Conservation (phyloP, 1,139 yeast species). For the Yarrowia galli region DNA sequence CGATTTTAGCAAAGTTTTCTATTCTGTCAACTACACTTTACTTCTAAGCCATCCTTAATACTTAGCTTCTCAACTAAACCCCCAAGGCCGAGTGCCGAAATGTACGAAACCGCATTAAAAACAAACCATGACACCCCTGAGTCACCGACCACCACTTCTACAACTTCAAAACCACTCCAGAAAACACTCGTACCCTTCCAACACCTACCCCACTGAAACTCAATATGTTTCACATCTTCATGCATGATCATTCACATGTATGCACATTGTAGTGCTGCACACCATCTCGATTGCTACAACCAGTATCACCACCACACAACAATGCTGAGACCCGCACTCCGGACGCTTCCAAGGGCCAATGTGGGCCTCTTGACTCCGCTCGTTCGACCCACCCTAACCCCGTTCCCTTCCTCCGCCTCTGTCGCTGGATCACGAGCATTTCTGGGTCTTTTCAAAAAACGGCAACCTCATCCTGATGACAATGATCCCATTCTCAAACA, state of each 20-base stretch:
- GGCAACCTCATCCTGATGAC: constrained; percentile 33
- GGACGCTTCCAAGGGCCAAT: neutral
- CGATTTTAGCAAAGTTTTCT: too few species aligned
- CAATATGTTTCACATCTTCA: neutral
- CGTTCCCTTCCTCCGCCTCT: neutral
- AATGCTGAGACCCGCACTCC: constrained; percentile 14
- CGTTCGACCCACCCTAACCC: neutral
- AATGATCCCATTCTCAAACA: constrained; percentile 37
- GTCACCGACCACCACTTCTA: too few species aligned
- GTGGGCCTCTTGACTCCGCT: neutral
- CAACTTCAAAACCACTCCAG: too few species aligned
- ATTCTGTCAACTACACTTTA: too few species aligned
- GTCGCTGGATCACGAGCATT: neutral
- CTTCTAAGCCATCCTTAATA: too few species aligned
- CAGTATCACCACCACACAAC: neutral
- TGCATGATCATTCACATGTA: neutral
- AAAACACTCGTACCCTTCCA: too few species aligned
- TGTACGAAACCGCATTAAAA: too few species aligned
- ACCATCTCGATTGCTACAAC: constrained; percentile 15
- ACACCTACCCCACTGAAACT: neutral
- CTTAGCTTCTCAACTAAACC: too few species aligned
- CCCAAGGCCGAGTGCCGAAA: too few species aligned
- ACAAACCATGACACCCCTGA: too few species aligned
- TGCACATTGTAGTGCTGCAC: neutral
- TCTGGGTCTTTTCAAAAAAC: neutral